phyloP scores from a whole-genome alignment of 2,329 filamentous ascomycete species.

The Rhexocercosporidium sp. region DNA sequence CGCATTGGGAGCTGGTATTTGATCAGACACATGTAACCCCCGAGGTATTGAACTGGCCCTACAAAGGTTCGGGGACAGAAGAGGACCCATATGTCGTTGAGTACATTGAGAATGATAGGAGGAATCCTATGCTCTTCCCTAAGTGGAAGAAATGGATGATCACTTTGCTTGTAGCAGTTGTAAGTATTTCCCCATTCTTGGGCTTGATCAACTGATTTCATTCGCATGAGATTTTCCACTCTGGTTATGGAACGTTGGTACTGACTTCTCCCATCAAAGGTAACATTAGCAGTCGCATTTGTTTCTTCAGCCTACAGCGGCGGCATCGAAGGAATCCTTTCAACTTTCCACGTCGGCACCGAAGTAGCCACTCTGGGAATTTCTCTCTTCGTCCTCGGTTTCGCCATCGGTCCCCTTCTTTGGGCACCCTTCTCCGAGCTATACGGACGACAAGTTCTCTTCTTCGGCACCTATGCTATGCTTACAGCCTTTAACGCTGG shows the following conservation, averaged over 20 bases:
- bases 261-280: neutral
- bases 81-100: slow-evolving; percentile 50
- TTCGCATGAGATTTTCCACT: too few relatives aligned
- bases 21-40: slow-evolving; percentile 53
- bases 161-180: slow-evolving; percentile 45
- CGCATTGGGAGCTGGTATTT: slow-evolving; percentile 48
- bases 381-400: slow-evolving; percentile 61
- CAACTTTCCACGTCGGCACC: slow-evolving; percentile 42
- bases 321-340: slow-evolving; percentile 44
- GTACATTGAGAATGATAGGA: slow-evolving; percentile 49
- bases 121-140: slow-evolving; percentile 47
- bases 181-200: slow-evolving; percentile 43
- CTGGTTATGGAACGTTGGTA: neutral
- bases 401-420: slow-evolving; percentile 61
- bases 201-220: neutral
- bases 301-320: slow-evolving; percentile 46
- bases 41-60: slow-evolving; percentile 49
- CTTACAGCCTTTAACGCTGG: slow-evolving; percentile 64
- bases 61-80: slow-evolving; percentile 47
- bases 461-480: slow-evolving; percentile 56
- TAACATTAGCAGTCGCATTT: slow-evolving; percentile 39
- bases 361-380: slow-evolving; percentile 53
- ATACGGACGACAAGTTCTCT: slow-evolving; percentile 62
- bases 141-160: slow-evolving; percentile 47
- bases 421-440: slow-evolving; percentile 66